These are phyloP conservation scores for Teunomyces pallodes DNA, from an alignment of 805 yeast genomes.

Conservation along the genomic window DNA sequence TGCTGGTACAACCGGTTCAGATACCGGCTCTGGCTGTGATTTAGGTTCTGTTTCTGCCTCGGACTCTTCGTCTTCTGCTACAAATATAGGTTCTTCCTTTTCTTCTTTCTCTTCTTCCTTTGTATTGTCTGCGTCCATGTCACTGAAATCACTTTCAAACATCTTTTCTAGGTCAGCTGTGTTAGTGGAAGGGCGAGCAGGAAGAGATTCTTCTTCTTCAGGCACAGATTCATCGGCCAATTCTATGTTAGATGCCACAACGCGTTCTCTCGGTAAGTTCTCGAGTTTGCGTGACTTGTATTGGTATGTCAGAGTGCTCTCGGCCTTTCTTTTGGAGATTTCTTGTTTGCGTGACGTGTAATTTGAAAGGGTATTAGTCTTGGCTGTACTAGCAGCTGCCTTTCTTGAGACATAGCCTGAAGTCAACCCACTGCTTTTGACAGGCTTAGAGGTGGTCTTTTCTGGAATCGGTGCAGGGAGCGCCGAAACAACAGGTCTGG, in stretches of 20 bases:
- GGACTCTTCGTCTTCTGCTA: slow-evolving; percentile 9
- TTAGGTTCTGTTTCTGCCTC: not conserved
- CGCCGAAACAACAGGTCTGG: not conserved
- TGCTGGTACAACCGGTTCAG: not conserved
- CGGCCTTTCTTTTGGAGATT: not conserved
- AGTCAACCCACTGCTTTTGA: slow-evolving; percentile 13
- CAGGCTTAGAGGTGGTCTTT: slow-evolving; percentile 3
- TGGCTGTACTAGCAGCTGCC: slow-evolving; percentile 7
- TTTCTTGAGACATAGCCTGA: slow-evolving; percentile 28
- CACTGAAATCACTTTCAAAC: slow-evolving; percentile 15
- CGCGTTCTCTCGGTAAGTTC: slow-evolving; percentile 33
- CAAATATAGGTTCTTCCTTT: slow-evolving; percentile 4
- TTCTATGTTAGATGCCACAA: slow-evolving; percentile 24
- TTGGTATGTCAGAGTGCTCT: slow-evolving; percentile 10
- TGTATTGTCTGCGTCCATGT: slow-evolving; percentile 7
- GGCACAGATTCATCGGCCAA: slow-evolving; percentile 7
- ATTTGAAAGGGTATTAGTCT: slow-evolving; percentile 11
- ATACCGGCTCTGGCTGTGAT: not conserved
- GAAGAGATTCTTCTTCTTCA: slow-evolving; percentile 1
- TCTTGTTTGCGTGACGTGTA: slow-evolving; percentile 19
- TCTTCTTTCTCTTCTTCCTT: not conserved
- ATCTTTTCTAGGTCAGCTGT: slow-evolving; percentile 9
- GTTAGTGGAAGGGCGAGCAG: not conserved
- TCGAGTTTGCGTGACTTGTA: slow-evolving; percentile 39
- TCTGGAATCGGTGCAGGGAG: not conserved